A percentile compares a stretch with the other conserved stretches of the same genome.
phyloP scores from a whole-genome alignment of 2,329 filamentous ascomycete species.

The Scedosporium aurantiacum region DNA sequence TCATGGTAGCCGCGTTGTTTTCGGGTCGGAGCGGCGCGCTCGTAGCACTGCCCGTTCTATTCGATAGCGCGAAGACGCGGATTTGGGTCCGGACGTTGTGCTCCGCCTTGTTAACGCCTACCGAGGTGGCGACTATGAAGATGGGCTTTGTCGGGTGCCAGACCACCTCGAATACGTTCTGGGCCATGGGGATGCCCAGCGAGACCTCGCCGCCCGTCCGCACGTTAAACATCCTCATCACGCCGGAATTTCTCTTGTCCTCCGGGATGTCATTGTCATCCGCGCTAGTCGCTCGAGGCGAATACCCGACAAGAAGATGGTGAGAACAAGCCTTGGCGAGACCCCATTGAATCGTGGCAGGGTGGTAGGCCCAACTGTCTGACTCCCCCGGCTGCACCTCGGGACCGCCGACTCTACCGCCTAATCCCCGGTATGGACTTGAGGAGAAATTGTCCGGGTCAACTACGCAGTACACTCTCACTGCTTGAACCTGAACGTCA shows the following conservation, averaged over 20 bases:
- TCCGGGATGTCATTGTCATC: constrained; percentile 49
- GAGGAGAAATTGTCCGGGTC: constrained; percentile 20
- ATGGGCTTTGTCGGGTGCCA: constrained; percentile 47
- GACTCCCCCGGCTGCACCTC: constrained; percentile 7
- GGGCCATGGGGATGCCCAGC: constrained; percentile 38
- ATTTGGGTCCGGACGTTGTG: constrained; percentile 42
- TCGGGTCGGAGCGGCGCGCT: neutral
- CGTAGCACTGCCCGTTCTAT: neutral
- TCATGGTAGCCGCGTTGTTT: neutral
- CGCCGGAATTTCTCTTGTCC: constrained; percentile 45
- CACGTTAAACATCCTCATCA: constrained; percentile 50
- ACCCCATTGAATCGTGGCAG: constrained; percentile 54
- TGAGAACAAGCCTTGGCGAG: constrained; percentile 30
- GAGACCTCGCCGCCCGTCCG: constrained; percentile 28
- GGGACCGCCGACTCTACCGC: constrained; percentile 5
- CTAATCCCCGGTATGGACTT: constrained; percentile 25
- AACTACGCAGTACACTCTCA: constrained; percentile 43
- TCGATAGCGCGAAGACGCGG: constrained; percentile 32
- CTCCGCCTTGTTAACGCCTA: constrained; percentile 32
- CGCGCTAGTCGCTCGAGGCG: constrained; percentile 40
- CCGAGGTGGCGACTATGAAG: constrained; percentile 49
- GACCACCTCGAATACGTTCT: constrained; percentile 53
- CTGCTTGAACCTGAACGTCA: constrained; percentile 40
- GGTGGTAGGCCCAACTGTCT: constrained; percentile 51
- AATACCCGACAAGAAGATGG: constrained; percentile 51